Conservation (phyloP, 805 yeast genomes). For the Komagataella pastoris region DNA sequence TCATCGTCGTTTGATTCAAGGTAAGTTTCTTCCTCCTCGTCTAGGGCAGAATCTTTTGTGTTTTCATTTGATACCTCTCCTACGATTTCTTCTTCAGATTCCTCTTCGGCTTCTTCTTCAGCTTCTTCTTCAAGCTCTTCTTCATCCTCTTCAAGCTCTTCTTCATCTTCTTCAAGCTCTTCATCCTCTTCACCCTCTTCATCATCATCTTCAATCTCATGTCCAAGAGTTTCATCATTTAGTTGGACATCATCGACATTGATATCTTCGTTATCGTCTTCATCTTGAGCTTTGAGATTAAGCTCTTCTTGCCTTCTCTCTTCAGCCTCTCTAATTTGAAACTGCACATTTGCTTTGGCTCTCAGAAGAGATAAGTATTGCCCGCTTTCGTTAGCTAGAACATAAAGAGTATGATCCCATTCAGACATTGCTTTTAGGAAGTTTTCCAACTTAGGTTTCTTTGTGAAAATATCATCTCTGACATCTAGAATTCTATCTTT, state of each 20-base stretch:
- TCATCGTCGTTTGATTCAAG: neutral
- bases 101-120: conserved; percentile 3
- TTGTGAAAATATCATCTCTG: conserved; percentile 35
- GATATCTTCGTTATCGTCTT: neutral
- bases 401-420: conserved; percentile 30
- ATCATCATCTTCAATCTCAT: conserved; percentile 5
- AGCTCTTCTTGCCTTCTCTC: conserved; percentile 13
- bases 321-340: conserved; percentile 37
- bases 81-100: conserved; percentile 1
- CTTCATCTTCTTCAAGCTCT: conserved; percentile 1
- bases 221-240: conserved; percentile 6
- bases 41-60: too few species aligned
- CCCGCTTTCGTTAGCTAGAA: conserved; percentile 45
- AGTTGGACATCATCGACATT: neutral
- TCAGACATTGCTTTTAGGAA: conserved; percentile 20
- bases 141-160: neutral
- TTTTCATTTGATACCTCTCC: conserved; percentile 5
- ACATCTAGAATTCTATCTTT: conserved; percentile 40
- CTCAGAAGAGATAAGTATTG: conserved; percentile 44
- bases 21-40: too few species aligned
- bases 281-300: neutral
- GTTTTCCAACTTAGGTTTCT: conserved; percentile 16
- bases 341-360: conserved; percentile 43
- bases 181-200: conserved; percentile 1
- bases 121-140: neutral